These are phyloP conservation scores for Bolboschoenus planiculmis DNA, from an alignment of 176 grass and related monocot genomes.

Conservation along the genomic window DNA sequence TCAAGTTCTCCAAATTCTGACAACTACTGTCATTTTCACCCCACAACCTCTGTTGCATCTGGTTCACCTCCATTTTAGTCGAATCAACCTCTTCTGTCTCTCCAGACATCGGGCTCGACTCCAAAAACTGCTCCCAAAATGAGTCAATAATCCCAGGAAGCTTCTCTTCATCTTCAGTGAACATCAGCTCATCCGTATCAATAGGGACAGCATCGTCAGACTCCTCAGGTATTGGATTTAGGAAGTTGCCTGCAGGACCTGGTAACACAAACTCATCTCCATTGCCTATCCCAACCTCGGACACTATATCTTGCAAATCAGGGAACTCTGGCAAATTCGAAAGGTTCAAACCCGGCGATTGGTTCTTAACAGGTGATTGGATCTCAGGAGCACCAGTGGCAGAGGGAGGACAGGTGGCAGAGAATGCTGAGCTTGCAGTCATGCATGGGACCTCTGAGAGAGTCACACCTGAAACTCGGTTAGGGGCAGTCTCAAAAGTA, in stretches of 20 bases:
- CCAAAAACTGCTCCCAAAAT: slow-evolving; percentile 95
- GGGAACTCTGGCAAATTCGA: slow-evolving; percentile 39
- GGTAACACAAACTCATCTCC: slow-evolving; percentile 41
- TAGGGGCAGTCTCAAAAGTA: slow-evolving; percentile 37
- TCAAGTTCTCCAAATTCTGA: slow-evolving; percentile 60
- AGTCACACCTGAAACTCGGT: slow-evolving; percentile 64
- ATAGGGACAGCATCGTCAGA: slow-evolving; percentile 47
- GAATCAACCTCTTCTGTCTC: slow-evolving; percentile 74
- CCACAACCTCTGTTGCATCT: slow-evolving; percentile 31
- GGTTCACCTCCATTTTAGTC: slow-evolving; percentile 19
- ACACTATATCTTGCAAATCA: slow-evolving; percentile 53
- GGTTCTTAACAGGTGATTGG: slow-evolving; percentile 30
- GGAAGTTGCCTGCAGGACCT: slow-evolving; percentile 47
- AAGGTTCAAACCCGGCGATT: slow-evolving; percentile 30
- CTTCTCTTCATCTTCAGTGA: slow-evolving; percentile 41
- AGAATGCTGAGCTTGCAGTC: slow-evolving; percentile 48
- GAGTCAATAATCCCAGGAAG: slow-evolving; percentile 79
- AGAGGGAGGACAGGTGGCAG: slow-evolving; percentile 46
- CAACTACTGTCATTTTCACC: slow-evolving; percentile 37
- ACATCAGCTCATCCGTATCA: slow-evolving; percentile 57
- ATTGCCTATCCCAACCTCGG: slow-evolving; percentile 33
- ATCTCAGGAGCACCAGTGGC: slow-evolving; percentile 32
- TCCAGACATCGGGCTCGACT: slow-evolving; percentile 40
- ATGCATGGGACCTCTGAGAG: slow-evolving; percentile 59
- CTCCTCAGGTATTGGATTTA: slow-evolving; percentile 34